Conservation (phyloP, 1,284 basidiomycete species). For the Anthracocystis panici-leucophaei region DNA sequence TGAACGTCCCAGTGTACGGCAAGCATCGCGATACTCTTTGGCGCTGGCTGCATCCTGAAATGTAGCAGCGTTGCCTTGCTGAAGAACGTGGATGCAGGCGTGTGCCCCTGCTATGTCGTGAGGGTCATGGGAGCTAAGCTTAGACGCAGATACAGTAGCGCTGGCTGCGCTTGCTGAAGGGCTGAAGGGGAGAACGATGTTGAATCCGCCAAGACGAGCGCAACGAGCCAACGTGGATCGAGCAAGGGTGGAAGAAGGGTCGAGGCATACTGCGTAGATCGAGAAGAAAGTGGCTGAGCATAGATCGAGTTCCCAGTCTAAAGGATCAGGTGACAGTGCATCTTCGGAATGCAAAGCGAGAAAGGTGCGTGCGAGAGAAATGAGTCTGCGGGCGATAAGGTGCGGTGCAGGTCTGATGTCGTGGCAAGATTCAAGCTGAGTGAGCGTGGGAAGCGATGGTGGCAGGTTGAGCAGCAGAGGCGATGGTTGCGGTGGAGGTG, state of each 20-base stretch:
- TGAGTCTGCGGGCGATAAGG: conserved; percentile 34
- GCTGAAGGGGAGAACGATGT: conserved; percentile 58
- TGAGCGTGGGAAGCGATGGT: conserved; percentile 36
- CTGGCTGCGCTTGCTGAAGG: conserved; percentile 53
- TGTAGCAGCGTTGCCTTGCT: conserved; percentile 53
- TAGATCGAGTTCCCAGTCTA: conserved; percentile 43
- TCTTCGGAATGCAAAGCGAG: conserved; percentile 19
- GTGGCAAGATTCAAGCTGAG: conserved; percentile 18
- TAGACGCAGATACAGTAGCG: conserved; percentile 28
- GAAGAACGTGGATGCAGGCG: conserved; percentile 60
- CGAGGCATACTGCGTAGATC: conserved; percentile 54
- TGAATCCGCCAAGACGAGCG: conserved; percentile 57
- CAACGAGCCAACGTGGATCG: conserved; percentile 56
- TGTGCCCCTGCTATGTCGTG: conserved; percentile 54
- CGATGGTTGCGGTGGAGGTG: conserved; percentile 8
- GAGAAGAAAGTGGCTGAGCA: conserved; percentile 63
- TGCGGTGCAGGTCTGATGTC: conserved; percentile 22
- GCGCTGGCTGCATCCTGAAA: conserved; percentile 59
- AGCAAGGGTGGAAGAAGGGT: conserved; percentile 42
- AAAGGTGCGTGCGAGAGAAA: conserved; percentile 40
- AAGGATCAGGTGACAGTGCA: conserved; percentile 7
- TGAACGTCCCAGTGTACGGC: conserved; percentile 48
- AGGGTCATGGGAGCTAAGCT: conserved; percentile 39
- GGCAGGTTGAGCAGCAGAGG: conserved; percentile 26
- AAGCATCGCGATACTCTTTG: conserved; percentile 61